Evolutionary conservation across 768 basidiomycete species (phyloP), one percentile per base, ranked within the genome.

Genomic region (Rhodotorula graminis): DNA sequence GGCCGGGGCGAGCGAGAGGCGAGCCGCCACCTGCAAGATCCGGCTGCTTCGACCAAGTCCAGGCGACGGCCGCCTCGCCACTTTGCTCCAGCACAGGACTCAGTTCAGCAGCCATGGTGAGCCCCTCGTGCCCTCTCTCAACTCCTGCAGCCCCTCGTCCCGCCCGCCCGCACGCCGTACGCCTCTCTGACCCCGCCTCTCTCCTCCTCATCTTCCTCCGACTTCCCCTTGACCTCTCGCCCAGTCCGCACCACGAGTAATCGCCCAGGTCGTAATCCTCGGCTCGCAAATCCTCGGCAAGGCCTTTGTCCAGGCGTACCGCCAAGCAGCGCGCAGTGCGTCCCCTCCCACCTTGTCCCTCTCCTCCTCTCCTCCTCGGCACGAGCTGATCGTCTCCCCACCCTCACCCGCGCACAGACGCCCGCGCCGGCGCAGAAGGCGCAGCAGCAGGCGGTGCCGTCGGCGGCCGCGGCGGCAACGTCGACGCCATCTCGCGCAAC

Each of bases 271-370:
- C 69, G 81, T 91, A 55, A 78, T 92, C 29, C 86, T 88, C 33
- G 90, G 91, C 31, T 84, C 85, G 40, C 88, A 87, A 81, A 93
- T 93, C 76, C 82, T 98, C 64, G 93, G 96, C 67, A 94, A 90
- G 82, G 96, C 96, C 56, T 87, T 98, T 65, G 83, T 85, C 47
- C 93, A 93, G 79, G 96, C 94, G 4, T 92, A 92, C 50, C 85
- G 86, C 77, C 96, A 99, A 81, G 95, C 94, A 19, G 87, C 90
- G 56, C 89, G 92, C 85, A 99, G 96, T 98, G 80, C 78, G 89
- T 80, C 58, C 25, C 21, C 1, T n/a, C 33, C 19, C 29, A 18
- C 40, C 10, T 37, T 25, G 56, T 25, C 8, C 58, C 2, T 9
- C 27, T 7, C 60, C 19, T 18, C n/a, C n/a, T 25, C 6, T 0